Conservation (phyloP, 257 asterid species). For the Nyctanthes arbortristis region DNA sequence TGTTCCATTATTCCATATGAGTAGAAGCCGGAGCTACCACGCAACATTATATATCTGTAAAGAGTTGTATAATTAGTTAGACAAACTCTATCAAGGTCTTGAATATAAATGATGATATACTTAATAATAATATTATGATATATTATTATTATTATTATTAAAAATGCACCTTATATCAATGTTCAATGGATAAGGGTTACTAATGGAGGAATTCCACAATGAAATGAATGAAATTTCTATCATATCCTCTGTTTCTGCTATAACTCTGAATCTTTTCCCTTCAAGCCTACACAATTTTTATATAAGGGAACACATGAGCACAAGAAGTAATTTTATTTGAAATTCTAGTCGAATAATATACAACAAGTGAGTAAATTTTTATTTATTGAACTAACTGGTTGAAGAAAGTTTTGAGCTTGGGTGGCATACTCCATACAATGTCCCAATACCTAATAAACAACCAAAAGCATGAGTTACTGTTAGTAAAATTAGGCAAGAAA, state of each 20-base stretch:
- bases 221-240: constrained; percentile 39
- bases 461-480: neutral
- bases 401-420: neutral
- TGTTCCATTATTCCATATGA: constrained; percentile 37
- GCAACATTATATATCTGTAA: constrained; percentile 29
- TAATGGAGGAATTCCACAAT: constrained; percentile 28
- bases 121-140: too few species aligned
- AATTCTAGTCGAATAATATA: too few species aligned
- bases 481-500: neutral
- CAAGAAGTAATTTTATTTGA: too few species aligned
- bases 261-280: constrained; percentile 30
- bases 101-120: too few species aligned
- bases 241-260: constrained; percentile 23
- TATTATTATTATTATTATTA: neutral
- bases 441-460: constrained; percentile 41
- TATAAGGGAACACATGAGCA: too few species aligned
- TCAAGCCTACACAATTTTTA: constrained; percentile 22
- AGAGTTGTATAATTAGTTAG: neutral
- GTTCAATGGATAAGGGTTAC: constrained; percentile 25
- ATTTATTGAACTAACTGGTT: constrained; percentile 21
- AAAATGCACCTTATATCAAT: constrained; percentile 35
- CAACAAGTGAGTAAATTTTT: too few species aligned
- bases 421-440: constrained; percentile 24
- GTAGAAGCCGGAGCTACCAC: constrained; percentile 37
- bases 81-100: neutral